Evolutionary conservation across 2,329 filamentous ascomycete species (phyloP).

Genomic region (Claviceps paspali): DNA sequence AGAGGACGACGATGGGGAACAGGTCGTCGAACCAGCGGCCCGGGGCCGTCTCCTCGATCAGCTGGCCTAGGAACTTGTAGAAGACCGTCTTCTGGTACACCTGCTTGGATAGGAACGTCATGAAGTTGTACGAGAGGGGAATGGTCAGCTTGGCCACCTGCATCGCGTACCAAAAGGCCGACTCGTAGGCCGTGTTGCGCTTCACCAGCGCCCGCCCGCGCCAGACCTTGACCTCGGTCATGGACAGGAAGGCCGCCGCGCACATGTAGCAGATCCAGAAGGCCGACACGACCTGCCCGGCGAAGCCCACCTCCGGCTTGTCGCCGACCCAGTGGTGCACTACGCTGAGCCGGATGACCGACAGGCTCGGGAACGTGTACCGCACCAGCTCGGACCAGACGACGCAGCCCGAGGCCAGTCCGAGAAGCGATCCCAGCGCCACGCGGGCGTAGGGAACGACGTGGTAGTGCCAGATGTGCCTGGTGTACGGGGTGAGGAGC

Average conservation of each 20-base stretch:
- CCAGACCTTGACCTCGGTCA: slow-evolving; percentile 95
- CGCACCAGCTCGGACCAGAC: slow-evolving; percentile 92
- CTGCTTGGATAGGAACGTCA: slow-evolving; percentile 65
- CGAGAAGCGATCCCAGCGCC: slow-evolving; percentile 49
- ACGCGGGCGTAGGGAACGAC: slow-evolving; percentile 55
- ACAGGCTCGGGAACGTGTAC: slow-evolving; percentile 60
- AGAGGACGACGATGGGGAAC: slow-evolving; percentile 74
- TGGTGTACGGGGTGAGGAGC: slow-evolving; percentile 63
- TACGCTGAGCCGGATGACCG: slow-evolving; percentile 50
- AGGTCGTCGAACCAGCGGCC: slow-evolving; percentile 75
- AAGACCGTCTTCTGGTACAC: slow-evolving; percentile 71
- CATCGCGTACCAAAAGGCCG: slow-evolving; percentile 88
- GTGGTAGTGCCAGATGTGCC: slow-evolving; percentile 64
- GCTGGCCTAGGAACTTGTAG: slow-evolving; percentile 68
- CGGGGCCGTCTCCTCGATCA: slow-evolving; percentile 70
- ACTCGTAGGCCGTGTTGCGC: slow-evolving; percentile 83
- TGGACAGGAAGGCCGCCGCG: slow-evolving; percentile 67
- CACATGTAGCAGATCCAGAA: slow-evolving; percentile 96
- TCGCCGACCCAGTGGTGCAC: slow-evolving; percentile 61
- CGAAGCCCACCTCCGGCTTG: slow-evolving; percentile 66
- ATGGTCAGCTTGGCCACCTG: slow-evolving; percentile 88
- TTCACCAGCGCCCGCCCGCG: slow-evolving; percentile 80
- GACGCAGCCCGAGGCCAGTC: slow-evolving; percentile 64
- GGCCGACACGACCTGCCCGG: slow-evolving; percentile 70
- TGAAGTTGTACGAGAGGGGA: slow-evolving; percentile 88